Base-by-base conservation (phyloP, 192 early-diverging fungal genomes). In the Coemansia javaensis region DNA sequence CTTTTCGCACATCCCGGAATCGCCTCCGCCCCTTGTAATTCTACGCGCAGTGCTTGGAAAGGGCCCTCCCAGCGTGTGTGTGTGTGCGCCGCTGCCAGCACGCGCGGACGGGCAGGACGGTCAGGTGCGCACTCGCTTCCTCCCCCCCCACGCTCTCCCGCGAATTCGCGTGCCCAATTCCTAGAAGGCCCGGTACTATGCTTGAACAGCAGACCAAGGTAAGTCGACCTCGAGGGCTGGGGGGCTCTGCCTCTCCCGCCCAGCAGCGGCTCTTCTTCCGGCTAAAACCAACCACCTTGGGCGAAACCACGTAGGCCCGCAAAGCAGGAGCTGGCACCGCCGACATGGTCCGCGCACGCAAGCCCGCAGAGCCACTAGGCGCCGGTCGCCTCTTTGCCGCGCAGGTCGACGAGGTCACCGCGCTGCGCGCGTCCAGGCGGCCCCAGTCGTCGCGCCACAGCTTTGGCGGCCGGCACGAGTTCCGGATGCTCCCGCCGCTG, bases 361-460 rank as follows among this genome's bases (percentile, higher is more conserved):
- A 74, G 22, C 44, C 61, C n/a, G 39, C 54, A 32, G 58, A 55
- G 40, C 53, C 70, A n/a, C 62, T 74, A 18, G 51, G 53, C 27
- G 36, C 45, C 6, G 59, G 54, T n/a, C 58, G 63, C 6, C 52
- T 74, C 8, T 62, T 62, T 37, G 52, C 52, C 20, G 50, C 70
- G 10, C 70, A 74, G 18, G 54, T 74, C 12, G 70, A 74, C 53
- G 70, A 65, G 42, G 54, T 74, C 22, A 44, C 59, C 5, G 58
- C 59, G 24, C 45, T 62, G 50, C 63, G 70, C 15, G 51, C 51
- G 14, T 33, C 63, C 44, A 66, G 70, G 33, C 59, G 70, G 22
- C 70, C 70, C 14, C 70, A 74, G 50, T 74, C 56, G 27, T 74
- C 70, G 53, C 70, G 70, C 42, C 63, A 74, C 50, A 74, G 70